Evolutionary conservation across 352 stramenopile species (phyloP), one percentile per base, ranked within the genome.

Genomic region (Blastocystis sp.): DNA sequence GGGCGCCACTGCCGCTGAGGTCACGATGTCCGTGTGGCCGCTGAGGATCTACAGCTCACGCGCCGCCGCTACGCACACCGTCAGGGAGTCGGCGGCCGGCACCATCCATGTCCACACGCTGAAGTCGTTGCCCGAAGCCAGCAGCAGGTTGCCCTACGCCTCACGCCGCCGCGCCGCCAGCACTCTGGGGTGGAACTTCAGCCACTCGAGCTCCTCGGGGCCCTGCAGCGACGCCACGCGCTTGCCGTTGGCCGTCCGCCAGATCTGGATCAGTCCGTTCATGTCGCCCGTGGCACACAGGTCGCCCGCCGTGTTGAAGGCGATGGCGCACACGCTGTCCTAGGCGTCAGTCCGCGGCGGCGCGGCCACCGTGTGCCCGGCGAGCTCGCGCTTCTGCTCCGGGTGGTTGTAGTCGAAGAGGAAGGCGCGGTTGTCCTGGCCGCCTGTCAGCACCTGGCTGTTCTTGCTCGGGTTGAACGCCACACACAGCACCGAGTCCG

Each of bases 391-490:
- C 11, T 69, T 38, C 48, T 84, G 40, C 23, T 84, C 74, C 0
- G 74, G 74, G 21, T 66, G 43, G 34, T 69, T 69, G n/a, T 61
- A 62, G 40, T 84, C 52, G 34, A 84, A 84, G 19, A 84, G 74
- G 14, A 84, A 84, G 34, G 74, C 74, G 23, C 21, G 74, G n/a
- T 84, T 84, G 23, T 84, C 74, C 41, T 84, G 74, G n/a, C 74
- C 74, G 34, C 74, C 74, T 2, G 74, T 69, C 17, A 84, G 28
- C 19, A 84, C 45, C 66, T 84, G 74, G 19, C 38, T 62, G 23
- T 53, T 38, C n/a, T 56, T 11, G 2, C 21, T 52, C 10, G 74
- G 74, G 45, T 84, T 84, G 23, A 84, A 67, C 10, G 74, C 74
- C 45, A 62, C 52, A 3, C 74, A 84, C 21, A 84, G 17, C 23